Conservation (phyloP, 2,329 filamentous ascomycete genomes). For the Fusarium begoniae region DNA sequence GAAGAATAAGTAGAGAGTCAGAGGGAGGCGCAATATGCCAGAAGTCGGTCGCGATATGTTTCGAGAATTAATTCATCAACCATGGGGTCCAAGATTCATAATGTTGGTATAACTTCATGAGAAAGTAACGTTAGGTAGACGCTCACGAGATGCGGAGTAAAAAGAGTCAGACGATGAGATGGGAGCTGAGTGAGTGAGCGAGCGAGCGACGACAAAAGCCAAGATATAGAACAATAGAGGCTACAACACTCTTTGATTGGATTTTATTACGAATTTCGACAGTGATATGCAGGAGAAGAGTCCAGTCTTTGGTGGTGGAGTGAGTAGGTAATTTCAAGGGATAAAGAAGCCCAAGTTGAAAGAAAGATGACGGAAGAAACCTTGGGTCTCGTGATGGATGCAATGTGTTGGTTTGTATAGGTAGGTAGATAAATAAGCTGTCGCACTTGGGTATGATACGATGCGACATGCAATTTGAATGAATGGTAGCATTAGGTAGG, state of each 20-base stretch:
- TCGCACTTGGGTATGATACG: slow-evolving; percentile 1
- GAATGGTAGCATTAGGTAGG: not conserved
- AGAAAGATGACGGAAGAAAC: slow-evolving; percentile 2
- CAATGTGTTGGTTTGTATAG: not conserved
- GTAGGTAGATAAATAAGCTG: not conserved
- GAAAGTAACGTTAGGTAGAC: not conserved
- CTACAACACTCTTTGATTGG: not conserved
- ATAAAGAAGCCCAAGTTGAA: not conserved
- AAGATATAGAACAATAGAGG: not conserved
- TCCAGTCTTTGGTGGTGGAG: not conserved
- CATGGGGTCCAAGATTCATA: not conserved
- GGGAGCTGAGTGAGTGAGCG: not conserved
- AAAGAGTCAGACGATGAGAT: not conserved
- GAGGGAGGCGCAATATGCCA: not conserved
- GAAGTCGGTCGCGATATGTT: not conserved
- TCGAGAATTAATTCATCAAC: not conserved
- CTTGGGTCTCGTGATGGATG: not conserved
- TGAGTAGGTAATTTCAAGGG: not conserved
- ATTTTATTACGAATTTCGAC: slow-evolving; percentile 4
- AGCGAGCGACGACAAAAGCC: not conserved
- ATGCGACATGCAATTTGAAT: slow-evolving; percentile 10
- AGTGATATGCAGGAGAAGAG: not conserved
- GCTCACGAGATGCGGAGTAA: slow-evolving; percentile 13
- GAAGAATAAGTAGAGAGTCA: not conserved
- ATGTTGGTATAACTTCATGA: slow-evolving; percentile 3